These are phyloP conservation scores for Fusarium tjaetaba DNA, from an alignment of 2,329 filamentous ascomycete genomes.

Conservation along the genomic window DNA sequence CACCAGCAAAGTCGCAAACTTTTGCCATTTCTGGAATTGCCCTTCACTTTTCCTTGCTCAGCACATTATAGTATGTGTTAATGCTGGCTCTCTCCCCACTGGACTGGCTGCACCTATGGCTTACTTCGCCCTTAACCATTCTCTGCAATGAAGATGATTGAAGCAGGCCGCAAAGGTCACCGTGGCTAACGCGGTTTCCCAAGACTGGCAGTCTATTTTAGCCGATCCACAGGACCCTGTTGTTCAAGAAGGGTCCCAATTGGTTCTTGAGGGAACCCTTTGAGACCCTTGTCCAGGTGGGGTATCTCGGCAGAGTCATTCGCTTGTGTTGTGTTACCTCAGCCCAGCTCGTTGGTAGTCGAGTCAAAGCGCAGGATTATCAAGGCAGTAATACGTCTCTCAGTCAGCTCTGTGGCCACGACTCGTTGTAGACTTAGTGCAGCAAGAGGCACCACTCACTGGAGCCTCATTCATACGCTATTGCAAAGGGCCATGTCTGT, in stretches of 20 bases:
- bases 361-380: background rate
- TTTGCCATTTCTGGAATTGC: background rate
- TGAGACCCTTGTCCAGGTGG: background rate
- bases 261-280: background rate
- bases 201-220: background rate
- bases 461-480: background rate
- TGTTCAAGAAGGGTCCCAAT: background rate
- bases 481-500: background rate
- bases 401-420: background rate
- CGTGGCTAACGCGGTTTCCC: background rate
- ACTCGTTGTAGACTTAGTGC: background rate
- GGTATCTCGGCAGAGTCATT: slow-evolving; percentile 3
- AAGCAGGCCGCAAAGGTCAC: background rate
- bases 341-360: background rate
- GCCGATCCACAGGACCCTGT: background rate
- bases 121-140: background rate
- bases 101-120: background rate
- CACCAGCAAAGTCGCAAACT: background rate
- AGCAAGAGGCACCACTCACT: background rate
- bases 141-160: background rate
- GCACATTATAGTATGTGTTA: background rate
- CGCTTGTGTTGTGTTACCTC: background rate
- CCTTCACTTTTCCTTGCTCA: background rate
- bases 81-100: background rate
- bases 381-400: background rate